Percentiles rank a stretch among this genome's conserved stretches.
These are phyloP conservation scores for Nakaseomyces sp. DNA, from an alignment of 1,139 yeast genomes.

Conservation along the genomic window DNA sequence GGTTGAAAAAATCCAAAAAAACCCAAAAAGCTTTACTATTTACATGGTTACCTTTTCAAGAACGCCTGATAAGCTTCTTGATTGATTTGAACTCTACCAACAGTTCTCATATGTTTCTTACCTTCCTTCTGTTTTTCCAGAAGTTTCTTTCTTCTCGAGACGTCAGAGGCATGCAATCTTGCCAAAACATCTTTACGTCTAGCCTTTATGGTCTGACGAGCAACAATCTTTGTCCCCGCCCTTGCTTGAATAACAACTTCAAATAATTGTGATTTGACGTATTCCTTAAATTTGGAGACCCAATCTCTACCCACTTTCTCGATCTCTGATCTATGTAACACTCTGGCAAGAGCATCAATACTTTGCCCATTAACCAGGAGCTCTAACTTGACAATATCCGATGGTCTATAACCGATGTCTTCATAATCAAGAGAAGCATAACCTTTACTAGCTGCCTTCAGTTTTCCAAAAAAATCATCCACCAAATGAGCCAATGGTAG, in stretches of 20 bases:
- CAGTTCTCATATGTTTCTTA: constrained; percentile 70
- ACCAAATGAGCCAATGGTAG: constrained; percentile 84
- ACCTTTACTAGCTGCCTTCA: constrained; percentile 84
- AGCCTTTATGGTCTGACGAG: constrained; percentile 90
- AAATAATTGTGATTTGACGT: constrained; percentile 68
- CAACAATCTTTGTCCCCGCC: constrained; percentile 74
- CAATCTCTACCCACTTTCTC: constrained; percentile 68
- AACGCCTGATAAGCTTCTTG: constrained; percentile 81
- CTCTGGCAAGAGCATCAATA: constrained; percentile 87
- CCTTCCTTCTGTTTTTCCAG: constrained; percentile 90
- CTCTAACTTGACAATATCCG: constrained; percentile 82
- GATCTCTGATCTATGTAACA: constrained; percentile 75
- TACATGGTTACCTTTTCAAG: constrained; percentile 29
- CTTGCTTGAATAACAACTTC: constrained; percentile 91
- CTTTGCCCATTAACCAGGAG: constrained; percentile 81
- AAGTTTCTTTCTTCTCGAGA: constrained; percentile 80
- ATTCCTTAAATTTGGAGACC: constrained; percentile 75
- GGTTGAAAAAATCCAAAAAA: no score
- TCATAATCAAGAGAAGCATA: constrained; percentile 93
- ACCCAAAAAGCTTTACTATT: no score
- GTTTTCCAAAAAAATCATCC: constrained; percentile 88
- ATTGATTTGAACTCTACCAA: constrained; percentile 69
- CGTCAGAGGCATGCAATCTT: constrained; percentile 86
- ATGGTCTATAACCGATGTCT: constrained; percentile 74
- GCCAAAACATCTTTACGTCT: constrained; percentile 89